Evolutionary conservation across 1,284 basidiomycete genomes (phyloP).

Genomic region (Malassezia brasiliensis): DNA sequence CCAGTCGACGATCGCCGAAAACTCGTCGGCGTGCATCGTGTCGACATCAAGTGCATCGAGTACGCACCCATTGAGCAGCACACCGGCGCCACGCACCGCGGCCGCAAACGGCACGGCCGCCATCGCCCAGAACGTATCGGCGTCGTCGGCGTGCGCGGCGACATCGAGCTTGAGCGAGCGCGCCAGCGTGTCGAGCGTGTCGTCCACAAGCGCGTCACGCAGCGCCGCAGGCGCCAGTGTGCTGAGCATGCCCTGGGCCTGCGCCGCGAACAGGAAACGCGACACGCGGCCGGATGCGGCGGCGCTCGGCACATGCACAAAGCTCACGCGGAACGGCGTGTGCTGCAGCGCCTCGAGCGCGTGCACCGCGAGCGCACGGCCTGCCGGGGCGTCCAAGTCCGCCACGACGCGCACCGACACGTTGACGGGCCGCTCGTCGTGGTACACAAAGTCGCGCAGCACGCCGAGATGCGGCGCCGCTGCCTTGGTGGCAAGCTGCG

Average conservation of each 20-base stretch:
- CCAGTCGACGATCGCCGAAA: slow-evolving; percentile 22
- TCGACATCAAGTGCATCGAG: slow-evolving; percentile 10
- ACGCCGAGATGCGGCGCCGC: slow-evolving; percentile 28
- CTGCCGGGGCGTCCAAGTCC: neutral
- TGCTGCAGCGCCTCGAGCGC: neutral
- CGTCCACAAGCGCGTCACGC: neutral
- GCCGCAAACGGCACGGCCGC: neutral
- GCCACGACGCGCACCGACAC: slow-evolving; percentile 45
- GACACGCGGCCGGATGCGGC: neutral
- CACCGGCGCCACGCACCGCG: neutral
- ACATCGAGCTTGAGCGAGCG: neutral
- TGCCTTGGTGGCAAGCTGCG: neutral
- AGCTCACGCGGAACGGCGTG: neutral
- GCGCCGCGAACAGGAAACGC: neutral
- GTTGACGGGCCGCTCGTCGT: slow-evolving; percentile 51
- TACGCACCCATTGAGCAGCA: slow-evolving; percentile 26
- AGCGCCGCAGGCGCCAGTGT: neutral
- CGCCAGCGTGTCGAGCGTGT: neutral
- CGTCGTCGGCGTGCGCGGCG: neutral
- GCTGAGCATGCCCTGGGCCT: neutral
- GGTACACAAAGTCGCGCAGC: slow-evolving; percentile 57
- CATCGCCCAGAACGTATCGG: neutral
- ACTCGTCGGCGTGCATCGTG: slow-evolving; percentile 18
- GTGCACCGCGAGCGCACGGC: neutral
- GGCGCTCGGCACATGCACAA: neutral